phyloP scores from a whole-genome alignment of 352 stramenopile species.

The Albugo candida region DNA sequence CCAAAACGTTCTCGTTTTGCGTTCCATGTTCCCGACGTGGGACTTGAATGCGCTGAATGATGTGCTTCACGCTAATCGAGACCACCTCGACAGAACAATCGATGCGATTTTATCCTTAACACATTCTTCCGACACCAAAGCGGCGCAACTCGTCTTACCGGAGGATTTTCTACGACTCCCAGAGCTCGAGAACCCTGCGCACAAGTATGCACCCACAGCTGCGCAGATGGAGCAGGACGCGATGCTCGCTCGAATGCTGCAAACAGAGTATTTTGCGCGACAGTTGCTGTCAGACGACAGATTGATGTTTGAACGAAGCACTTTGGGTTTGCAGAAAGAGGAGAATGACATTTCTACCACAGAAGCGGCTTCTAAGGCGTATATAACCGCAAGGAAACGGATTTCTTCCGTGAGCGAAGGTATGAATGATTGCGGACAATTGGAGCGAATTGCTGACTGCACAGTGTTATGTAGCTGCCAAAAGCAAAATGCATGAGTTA shows the following conservation, averaged over 20 bases:
- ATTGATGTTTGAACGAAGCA: too few species aligned
- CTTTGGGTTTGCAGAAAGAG: slow-evolving; percentile 5
- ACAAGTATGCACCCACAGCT: background rate
- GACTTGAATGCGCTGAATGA: slow-evolving; percentile 36
- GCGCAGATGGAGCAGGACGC: slow-evolving; percentile 57
- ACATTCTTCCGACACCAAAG: too few species aligned
- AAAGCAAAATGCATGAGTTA: slow-evolving; percentile 62
- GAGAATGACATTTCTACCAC: slow-evolving; percentile 32
- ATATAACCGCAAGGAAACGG: slow-evolving; percentile 41
- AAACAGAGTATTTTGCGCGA: slow-evolving; percentile 68
- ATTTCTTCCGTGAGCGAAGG: slow-evolving; percentile 63
- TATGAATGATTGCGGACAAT: slow-evolving; percentile 1
- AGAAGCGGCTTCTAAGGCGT: slow-evolving; percentile 56
- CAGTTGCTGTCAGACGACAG: slow-evolving; percentile 34
- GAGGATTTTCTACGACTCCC: slow-evolving; percentile 59
- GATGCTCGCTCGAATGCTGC: slow-evolving; percentile 53
- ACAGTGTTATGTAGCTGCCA: slow-evolving; percentile 54
- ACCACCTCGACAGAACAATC: slow-evolving; percentile 51
- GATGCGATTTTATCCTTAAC: slow-evolving; percentile 23
- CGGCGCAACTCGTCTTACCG: slow-evolving; percentile 10
- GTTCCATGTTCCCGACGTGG: slow-evolving; percentile 59
- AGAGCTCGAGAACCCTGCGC: background rate
- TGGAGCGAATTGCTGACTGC: too few species aligned
- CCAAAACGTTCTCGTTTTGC: slow-evolving; percentile 36
- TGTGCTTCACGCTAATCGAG: slow-evolving; percentile 42